A percentile compares a stretch with the other conserved stretches of the same genome.
phyloP scores from a whole-genome alignment of 805 yeast genomes.

The Nakazawaea wyomingensis region DNA sequence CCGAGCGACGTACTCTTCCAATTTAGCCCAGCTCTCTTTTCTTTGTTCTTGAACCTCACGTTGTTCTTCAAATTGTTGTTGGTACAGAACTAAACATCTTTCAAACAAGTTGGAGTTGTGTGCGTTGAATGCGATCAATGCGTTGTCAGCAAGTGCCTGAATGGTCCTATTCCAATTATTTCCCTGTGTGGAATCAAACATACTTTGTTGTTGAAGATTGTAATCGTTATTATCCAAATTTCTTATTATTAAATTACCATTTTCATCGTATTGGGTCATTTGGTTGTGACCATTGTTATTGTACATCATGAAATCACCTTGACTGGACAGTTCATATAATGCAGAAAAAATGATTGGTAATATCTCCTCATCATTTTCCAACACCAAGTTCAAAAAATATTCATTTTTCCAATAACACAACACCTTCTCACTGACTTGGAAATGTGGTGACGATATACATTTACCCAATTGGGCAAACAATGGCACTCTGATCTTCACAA shows the following conservation, averaged over 20 bases:
- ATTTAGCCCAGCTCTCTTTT: constrained; percentile 63
- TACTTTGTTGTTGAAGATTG: constrained; percentile 33
- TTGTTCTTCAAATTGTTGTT: constrained; percentile 73
- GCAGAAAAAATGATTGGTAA: constrained; percentile 90
- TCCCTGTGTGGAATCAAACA: constrained; percentile 30
- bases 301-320: constrained; percentile 25
- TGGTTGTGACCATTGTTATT: constrained; percentile 21
- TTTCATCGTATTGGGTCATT: constrained; percentile 13
- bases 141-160: constrained; percentile 84
- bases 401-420: constrained; percentile 93
- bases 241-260: constrained; percentile 10
- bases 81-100: constrained; percentile 84
- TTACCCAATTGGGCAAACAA: constrained; percentile 89
- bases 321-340: constrained; percentile 71
- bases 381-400: constrained; percentile 81
- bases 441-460: constrained; percentile 92
- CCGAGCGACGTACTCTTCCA: constrained; percentile 53
- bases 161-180: constrained; percentile 91
- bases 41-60: constrained; percentile 56
- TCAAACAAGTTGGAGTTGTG: constrained; percentile 88
- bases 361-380: constrained; percentile 89
- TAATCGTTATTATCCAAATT: constrained; percentile 3
- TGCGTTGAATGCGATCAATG: constrained; percentile 87
- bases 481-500: constrained; percentile 87
- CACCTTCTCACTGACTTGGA: constrained; percentile 95